Conservation (phyloP, 352 stramenopile species). For the Pythium vanterpoolii region DNA sequence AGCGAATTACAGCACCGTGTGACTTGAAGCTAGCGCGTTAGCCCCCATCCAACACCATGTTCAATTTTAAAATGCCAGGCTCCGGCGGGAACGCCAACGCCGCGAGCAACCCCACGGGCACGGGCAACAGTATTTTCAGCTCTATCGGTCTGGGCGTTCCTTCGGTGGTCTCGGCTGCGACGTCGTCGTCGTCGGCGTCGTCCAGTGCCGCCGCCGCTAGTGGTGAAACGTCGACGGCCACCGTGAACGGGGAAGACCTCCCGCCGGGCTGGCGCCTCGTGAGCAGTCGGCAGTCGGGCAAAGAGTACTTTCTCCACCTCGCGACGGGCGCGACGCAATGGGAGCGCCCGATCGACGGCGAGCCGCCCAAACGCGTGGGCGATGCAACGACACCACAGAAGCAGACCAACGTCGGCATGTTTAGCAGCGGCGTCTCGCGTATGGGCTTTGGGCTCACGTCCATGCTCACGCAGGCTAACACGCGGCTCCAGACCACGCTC, state of each 20-base stretch:
- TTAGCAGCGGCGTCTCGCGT: slow-evolving; percentile 62
- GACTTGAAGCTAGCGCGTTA: not conserved
- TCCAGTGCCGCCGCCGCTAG: not conserved
- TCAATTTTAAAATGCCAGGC: slow-evolving; percentile 56
- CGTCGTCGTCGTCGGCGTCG: not conserved
- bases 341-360: slow-evolving; percentile 57
- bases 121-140: slow-evolving; percentile 68
- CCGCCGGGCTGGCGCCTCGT: slow-evolving; percentile 65
- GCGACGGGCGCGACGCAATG: slow-evolving; percentile 64
- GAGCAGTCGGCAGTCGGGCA: slow-evolving; percentile 59
- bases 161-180: not conserved
- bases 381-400: slow-evolving; percentile 19
- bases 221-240: not conserved
- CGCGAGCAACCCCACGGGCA: slow-evolving; percentile 22
- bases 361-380: slow-evolving; percentile 46
- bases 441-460: slow-evolving; percentile 58
- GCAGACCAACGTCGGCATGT: slow-evolving; percentile 43
- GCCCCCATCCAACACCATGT: slow-evolving; percentile 33
- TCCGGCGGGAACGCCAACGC: slow-evolving; percentile 29
- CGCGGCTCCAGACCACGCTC: slow-evolving; percentile 65
- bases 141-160: slow-evolving; percentile 30
- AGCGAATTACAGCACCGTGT: not conserved
- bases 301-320: slow-evolving; percentile 74
- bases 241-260: slow-evolving; percentile 28
- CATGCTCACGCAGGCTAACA: slow-evolving; percentile 67